These are phyloP conservation scores for Termitomyces eurrhizus DNA, from an alignment of 768 basidiomycete genomes.

Conservation along the genomic window DNA sequence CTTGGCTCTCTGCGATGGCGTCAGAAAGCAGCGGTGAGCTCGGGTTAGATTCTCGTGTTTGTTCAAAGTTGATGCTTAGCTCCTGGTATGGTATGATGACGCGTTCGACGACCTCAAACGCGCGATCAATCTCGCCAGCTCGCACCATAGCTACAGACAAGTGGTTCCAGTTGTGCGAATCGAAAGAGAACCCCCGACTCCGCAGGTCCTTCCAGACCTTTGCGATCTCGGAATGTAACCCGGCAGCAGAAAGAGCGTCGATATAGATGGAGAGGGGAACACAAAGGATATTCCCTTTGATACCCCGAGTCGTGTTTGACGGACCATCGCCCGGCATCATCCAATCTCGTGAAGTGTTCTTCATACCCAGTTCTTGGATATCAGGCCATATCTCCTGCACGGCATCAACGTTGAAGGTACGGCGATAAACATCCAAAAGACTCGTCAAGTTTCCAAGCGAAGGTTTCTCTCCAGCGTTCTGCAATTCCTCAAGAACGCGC, in stretches of 20 bases:
- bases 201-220: conserved; percentile 64
- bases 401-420: conserved; percentile 46
- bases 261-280: conserved; percentile 81
- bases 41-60: conserved; percentile 27
- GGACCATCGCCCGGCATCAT: conserved; percentile 23
- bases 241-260: conserved; percentile 63
- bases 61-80: conserved; percentile 20
- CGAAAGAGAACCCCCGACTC: conserved; percentile 66
- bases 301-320: conserved; percentile 12
- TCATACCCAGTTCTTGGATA: conserved; percentile 56
- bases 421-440: conserved; percentile 72
- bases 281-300: conserved; percentile 56
- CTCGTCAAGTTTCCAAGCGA: conserved; percentile 57
- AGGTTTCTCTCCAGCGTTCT: conserved; percentile 51
- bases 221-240: conserved; percentile 58
- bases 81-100: conserved; percentile 63
- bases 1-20: conserved; percentile 6
- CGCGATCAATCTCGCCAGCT: conserved; percentile 77
- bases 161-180: conserved; percentile 91
- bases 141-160: conserved; percentile 71
- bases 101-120: conserved; percentile 77
- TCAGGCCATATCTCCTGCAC: conserved; percentile 66
- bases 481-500: conserved; percentile 47
- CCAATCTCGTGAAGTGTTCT: conserved; percentile 29
- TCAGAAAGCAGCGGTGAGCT: conserved; percentile 39